These are phyloP conservation scores for Stachybotrys echinatus DNA, from an alignment of 2,329 filamentous ascomycete species.

Conservation along the genomic window DNA sequence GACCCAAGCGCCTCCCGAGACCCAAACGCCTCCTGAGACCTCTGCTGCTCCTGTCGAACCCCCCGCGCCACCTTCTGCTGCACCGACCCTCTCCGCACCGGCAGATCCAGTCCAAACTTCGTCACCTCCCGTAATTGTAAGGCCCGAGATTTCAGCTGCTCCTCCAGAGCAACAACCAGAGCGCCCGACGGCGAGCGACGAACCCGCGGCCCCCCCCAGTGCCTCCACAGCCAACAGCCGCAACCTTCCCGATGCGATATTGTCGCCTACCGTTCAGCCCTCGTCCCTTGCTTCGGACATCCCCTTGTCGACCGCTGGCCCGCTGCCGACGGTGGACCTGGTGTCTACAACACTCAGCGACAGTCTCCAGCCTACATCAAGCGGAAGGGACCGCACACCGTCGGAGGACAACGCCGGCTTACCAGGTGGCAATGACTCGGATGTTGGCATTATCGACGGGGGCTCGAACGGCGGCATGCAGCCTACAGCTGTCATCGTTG, in stretches of 20 bases:
- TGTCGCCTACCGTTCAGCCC: neutral
- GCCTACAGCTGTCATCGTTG: conserved; percentile 36
- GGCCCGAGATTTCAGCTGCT: neutral
- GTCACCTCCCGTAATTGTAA: neutral
- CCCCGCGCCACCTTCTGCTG: neutral
- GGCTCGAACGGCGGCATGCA: conserved; percentile 5
- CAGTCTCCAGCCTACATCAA: neutral
- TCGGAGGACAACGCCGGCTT: neutral
- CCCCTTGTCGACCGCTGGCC: neutral
- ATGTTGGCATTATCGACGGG: conserved; percentile 6
- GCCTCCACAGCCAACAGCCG: neutral
- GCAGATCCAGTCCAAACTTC: neutral
- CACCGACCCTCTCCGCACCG: neutral
- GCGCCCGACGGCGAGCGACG: neutral
- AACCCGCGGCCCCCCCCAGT: neutral
- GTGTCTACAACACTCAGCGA: conserved; percentile 13
- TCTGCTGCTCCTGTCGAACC: neutral
- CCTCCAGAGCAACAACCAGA: neutral
- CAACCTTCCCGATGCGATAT: neutral
- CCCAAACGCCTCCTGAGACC: neutral
- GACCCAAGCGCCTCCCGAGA: neutral
- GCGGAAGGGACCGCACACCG: neutral
- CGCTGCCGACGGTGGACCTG: neutral
- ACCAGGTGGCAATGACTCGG: conserved; percentile 4
- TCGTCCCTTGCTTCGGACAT: neutral